Evolutionary conservation across 1,139 yeast genomes (phyloP).

Genomic region (Yamadazyma jaroonii): DNA sequence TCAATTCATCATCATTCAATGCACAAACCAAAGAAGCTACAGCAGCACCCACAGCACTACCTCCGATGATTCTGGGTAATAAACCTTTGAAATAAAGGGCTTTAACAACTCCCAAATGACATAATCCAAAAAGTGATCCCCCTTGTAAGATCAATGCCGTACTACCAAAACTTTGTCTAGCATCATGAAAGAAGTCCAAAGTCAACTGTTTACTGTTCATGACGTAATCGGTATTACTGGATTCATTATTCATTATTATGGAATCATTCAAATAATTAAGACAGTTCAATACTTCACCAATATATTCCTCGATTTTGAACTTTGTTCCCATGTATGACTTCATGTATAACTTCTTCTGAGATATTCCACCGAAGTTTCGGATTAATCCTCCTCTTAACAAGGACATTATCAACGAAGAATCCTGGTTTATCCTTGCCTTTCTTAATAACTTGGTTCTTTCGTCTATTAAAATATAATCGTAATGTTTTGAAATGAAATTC

Average conservation of each 20-base stretch:
- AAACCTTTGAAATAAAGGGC: conserved; percentile 71
- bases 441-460: conserved; percentile 65
- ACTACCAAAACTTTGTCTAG: conserved; percentile 84
- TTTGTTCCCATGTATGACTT: conserved; percentile 89
- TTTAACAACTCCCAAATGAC: conserved; percentile 89
- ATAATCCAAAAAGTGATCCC: conserved; percentile 88
- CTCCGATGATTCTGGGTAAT: conserved; percentile 84
- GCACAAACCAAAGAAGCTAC: conserved; percentile 86
- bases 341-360: conserved; percentile 74
- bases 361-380: conserved; percentile 88
- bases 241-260: conserved; percentile 21
- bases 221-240: conserved; percentile 30
- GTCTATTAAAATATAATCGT: conserved; percentile 79
- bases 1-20: conserved; percentile 53
- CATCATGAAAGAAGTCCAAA: conserved; percentile 84
- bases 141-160: conserved; percentile 92
- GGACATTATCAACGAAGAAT: conserved; percentile 59
- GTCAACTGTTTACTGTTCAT: conserved; percentile 60
- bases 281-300: conserved; percentile 71
- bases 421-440: conserved; percentile 60
- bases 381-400: conserved; percentile 78
- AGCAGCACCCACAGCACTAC: conserved; percentile 92
- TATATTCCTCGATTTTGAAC: conserved; percentile 80
- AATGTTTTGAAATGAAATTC: conserved; percentile 76
- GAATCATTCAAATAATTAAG: conserved; percentile 53